Conservation (phyloP, 768 basidiomycete genomes). For the Aureoboletus auriporus region DNA sequence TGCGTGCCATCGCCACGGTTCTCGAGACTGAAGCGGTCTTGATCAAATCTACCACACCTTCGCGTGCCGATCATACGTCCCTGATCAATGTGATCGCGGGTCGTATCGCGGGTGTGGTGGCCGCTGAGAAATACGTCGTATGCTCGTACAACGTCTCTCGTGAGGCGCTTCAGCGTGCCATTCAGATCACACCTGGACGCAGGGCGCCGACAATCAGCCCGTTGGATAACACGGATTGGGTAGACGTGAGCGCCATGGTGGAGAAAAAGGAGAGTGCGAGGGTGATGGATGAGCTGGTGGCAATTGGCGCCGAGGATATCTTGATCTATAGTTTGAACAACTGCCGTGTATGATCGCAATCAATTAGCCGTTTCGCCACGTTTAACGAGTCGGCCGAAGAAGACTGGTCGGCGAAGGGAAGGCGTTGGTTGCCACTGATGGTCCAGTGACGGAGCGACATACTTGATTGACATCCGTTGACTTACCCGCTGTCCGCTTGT, state of each 20-base stretch:
- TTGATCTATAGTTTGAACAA: slow-evolving; percentile 88
- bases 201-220: slow-evolving; percentile 85
- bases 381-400: no score
- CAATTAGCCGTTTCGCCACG: no score
- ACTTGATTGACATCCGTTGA: no score
- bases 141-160: slow-evolving; percentile 92
- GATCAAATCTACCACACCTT: slow-evolving; percentile 70
- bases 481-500: no score
- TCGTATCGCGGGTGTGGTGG: slow-evolving; percentile 90
- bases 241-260: slow-evolving; percentile 91
- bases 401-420: no score
- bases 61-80: slow-evolving; percentile 56
- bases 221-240: slow-evolving; percentile 82
- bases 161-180: slow-evolving; percentile 55
- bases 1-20: slow-evolving; percentile 89
- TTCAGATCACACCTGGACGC: slow-evolving; percentile 79
- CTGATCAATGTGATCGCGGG: slow-evolving; percentile 78
- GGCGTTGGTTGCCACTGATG: no score
- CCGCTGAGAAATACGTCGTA: slow-evolving; percentile 80
- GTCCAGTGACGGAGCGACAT: no score
- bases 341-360: slow-evolving; percentile 77
- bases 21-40: slow-evolving; percentile 88
- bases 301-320: slow-evolving; percentile 85
- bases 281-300: slow-evolving; percentile 85
- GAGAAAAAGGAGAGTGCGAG: slow-evolving; percentile 74